phyloP scores from a whole-genome alignment of 345 rosid species.

The Eucalyptus rudis region DNA sequence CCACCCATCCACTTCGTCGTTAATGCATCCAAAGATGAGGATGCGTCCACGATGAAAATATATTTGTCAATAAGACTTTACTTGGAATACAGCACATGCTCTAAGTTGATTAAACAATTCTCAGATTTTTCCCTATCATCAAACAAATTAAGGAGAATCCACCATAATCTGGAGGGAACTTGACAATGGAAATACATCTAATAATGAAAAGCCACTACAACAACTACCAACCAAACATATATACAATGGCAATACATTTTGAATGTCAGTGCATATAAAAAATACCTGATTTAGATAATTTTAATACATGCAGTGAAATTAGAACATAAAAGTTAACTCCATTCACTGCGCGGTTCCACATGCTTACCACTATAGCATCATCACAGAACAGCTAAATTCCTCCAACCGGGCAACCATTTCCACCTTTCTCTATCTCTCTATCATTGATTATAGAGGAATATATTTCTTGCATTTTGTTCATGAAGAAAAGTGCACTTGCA shows the following conservation, averaged over 20 bases:
- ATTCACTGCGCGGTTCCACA: neutral
- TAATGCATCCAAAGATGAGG: neutral
- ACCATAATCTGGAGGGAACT: neutral
- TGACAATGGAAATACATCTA: neutral
- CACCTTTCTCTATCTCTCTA: neutral
- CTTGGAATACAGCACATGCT: neutral
- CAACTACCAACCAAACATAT: neutral
- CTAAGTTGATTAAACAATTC: neutral
- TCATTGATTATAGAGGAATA: neutral
- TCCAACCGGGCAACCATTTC: neutral
- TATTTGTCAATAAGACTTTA: neutral
- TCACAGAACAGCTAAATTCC: neutral
- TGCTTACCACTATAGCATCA: neutral
- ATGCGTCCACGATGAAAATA: neutral
- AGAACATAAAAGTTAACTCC: neutral
- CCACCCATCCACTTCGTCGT: neutral
- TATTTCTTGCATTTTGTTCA: neutral
- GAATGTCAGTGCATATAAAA: neutral
- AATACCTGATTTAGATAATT: neutral
- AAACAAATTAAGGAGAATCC: neutral
- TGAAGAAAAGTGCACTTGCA: neutral
- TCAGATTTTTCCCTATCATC: neutral
- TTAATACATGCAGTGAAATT: neutral
- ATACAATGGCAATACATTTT: neutral
- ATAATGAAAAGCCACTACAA: neutral